Evolutionary conservation across 441 rosid genomes (phyloP).

Genomic region (Viola pubescens): DNA sequence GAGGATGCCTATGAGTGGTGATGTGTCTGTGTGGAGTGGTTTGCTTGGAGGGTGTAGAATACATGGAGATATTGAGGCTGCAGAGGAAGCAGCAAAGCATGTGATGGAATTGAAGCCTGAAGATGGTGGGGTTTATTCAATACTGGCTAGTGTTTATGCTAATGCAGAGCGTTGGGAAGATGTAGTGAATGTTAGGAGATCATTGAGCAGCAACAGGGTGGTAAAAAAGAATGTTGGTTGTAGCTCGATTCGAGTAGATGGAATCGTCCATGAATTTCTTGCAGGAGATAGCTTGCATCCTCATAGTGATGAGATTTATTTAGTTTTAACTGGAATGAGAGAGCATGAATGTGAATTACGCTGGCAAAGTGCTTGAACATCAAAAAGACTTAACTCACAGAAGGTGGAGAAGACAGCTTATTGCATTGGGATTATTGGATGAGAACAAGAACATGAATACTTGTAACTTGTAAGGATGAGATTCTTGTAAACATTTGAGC

Average conservation of each 20-base stretch:
- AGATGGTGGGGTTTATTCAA: conserved; percentile 64
- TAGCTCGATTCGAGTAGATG: conserved; percentile 43
- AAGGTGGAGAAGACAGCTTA: neutral
- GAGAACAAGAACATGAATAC: neutral
- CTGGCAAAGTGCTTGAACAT: conserved; percentile 4
- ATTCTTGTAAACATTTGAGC: neutral
- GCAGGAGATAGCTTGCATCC: conserved; percentile 40
- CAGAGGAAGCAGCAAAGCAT: conserved; percentile 53
- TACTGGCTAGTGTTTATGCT: conserved; percentile 59
- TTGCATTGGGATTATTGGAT: neutral
- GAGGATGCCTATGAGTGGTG: conserved; percentile 44
- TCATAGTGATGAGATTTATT: conserved; percentile 30
- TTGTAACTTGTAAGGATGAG: too few relatives aligned
- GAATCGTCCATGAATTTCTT: conserved; percentile 34
- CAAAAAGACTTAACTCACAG: neutral
- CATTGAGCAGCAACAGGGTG: conserved; percentile 27
- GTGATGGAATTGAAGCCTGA: conserved; percentile 53
- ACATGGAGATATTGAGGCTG: conserved; percentile 53
- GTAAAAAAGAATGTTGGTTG: conserved; percentile 46
- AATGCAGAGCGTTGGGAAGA: conserved; percentile 60
- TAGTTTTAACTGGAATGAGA: conserved; percentile 26
- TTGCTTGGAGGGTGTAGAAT: conserved; percentile 64
- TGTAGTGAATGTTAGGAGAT: conserved; percentile 42
- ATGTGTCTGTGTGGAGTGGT: conserved; percentile 60
- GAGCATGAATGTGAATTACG: conserved; percentile 24